phyloP scores from a whole-genome alignment of 2,329 filamentous ascomycete species.

The Verticillium tricorpus region DNA sequence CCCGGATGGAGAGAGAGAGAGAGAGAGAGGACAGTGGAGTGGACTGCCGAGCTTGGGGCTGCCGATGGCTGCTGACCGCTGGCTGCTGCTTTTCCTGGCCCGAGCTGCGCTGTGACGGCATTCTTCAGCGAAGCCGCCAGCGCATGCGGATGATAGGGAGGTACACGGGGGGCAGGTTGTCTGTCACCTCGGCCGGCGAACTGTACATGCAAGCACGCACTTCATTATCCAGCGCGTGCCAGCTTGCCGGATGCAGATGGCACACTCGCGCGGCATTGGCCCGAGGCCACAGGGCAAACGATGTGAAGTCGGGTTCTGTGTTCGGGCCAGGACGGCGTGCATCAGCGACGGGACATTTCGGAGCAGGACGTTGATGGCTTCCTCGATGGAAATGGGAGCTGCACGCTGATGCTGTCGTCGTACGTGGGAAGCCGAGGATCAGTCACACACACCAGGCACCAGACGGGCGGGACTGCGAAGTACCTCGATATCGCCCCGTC shows the following conservation, averaged over 20 bases:
- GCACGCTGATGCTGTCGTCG: neutral
- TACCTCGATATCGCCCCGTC: neutral
- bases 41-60: neutral
- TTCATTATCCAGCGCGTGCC: neutral
- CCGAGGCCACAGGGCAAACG: neutral
- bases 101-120: neutral
- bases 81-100: neutral
- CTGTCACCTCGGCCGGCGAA: neutral
- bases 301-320: neutral
- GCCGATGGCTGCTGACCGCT: neutral
- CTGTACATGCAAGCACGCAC: too few relatives aligned
- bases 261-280: neutral
- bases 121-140: neutral
- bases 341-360: neutral
- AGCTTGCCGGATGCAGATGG: constrained; percentile 1
- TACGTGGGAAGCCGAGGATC: neutral
- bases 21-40: neutral
- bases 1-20: neutral
- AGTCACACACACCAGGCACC: neutral
- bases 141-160: neutral
- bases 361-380: neutral
- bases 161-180: neutral
- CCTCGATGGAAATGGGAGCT: neutral
- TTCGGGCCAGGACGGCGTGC: neutral
- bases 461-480: neutral